Percentiles rank a stretch among this genome's conserved stretches.
Conservation (phyloP, 1,284 basidiomycete genomes). For the Mycosarcoma maydis region DNA sequence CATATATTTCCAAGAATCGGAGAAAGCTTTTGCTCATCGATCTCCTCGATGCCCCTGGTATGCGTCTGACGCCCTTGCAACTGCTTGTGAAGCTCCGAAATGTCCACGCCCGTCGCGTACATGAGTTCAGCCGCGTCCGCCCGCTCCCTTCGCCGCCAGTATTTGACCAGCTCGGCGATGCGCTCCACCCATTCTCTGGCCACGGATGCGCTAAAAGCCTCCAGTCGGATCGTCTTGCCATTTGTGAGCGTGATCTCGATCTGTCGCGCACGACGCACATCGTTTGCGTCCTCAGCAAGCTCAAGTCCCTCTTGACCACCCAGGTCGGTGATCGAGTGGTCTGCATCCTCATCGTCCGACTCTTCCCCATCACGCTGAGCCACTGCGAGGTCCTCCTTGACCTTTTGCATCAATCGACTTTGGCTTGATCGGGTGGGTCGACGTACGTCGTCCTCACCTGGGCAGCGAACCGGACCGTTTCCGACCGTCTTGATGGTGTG, state of each 20-base stretch:
- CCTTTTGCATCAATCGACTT: constrained; percentile 7
- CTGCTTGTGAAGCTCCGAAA: constrained; percentile 68
- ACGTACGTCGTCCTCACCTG: constrained; percentile 42
- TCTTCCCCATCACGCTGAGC: constrained; percentile 69
- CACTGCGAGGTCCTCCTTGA: constrained; percentile 63
- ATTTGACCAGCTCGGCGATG: constrained; percentile 75
- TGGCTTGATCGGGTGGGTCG: constrained; percentile 1
- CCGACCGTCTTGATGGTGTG: constrained; percentile 72
- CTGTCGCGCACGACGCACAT: constrained; percentile 74
- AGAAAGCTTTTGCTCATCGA: constrained; percentile 67
- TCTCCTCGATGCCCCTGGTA: constrained; percentile 2
- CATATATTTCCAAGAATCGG: constrained; percentile 75
- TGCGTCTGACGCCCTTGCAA: constrained; percentile 16
- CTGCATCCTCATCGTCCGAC: constrained; percentile 50
- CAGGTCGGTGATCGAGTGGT: constrained; percentile 74
- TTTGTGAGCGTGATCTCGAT: constrained; percentile 80
- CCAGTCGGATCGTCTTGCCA: constrained; percentile 78
- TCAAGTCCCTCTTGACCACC: constrained; percentile 76
- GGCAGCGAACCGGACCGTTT: constrained; percentile 42
- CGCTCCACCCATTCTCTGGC: constrained; percentile 82
- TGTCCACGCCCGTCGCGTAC: constrained; percentile 71
- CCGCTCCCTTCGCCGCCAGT: constrained; percentile 79
- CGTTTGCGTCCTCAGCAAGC: constrained; percentile 69
- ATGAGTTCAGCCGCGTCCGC: constrained; percentile 80
- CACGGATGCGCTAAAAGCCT: constrained; percentile 70